Evolutionary conservation across 176 grass and related monocot species (phyloP), one percentile per base, ranked within the genome.

Genomic region (Eragrostis nindensis): DNA sequence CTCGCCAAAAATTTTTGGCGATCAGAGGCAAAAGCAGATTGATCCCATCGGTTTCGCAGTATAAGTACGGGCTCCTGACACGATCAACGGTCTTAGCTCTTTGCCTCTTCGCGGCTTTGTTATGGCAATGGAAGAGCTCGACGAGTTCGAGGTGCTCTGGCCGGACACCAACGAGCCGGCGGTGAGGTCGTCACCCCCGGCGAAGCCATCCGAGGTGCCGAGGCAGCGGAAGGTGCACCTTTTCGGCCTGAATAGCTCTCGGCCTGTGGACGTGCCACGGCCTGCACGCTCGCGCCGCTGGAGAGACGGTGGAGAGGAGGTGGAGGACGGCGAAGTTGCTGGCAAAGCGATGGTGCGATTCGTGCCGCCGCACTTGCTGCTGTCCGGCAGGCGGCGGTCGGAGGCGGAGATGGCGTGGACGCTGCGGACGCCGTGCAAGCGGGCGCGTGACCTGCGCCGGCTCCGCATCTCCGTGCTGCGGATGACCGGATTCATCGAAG

Each of bases 401-500:
- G 59, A 55, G 25, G 38, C 1, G 12, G 15, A 67, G 25, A 13
- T 57, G 3, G 74, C 91, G 49, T 81, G 50, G 81, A 71, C 89
- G 77, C 43, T 93, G 71, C 91, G 80, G 27, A 17, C 47, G 75
- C 68, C 87, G 41, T 78, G 75, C 50, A 74, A 68, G 56, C 78
- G 94, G 69, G 86, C 84, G 66, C 85, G 94, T 25, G 94, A 97
- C 47, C 82, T 90, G 38, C 78, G 70, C 16, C 81, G 73, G 25
- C 78, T 94, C 5, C 86, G 91, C 70, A 50, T 90, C 81, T 82
- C 71, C 54, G 89, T 94, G 49, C 83, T 89, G 49, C 80, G 89
- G 30, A 92, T 90, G 87, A 97, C 94, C 71, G 91, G 94, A 1
- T 97, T 94, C 6, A 86, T 86, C 15, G 89, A 97, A 87, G 86